Conservation (phyloP, 768 basidiomycete genomes). For the Holtermannia corniformis region DNA sequence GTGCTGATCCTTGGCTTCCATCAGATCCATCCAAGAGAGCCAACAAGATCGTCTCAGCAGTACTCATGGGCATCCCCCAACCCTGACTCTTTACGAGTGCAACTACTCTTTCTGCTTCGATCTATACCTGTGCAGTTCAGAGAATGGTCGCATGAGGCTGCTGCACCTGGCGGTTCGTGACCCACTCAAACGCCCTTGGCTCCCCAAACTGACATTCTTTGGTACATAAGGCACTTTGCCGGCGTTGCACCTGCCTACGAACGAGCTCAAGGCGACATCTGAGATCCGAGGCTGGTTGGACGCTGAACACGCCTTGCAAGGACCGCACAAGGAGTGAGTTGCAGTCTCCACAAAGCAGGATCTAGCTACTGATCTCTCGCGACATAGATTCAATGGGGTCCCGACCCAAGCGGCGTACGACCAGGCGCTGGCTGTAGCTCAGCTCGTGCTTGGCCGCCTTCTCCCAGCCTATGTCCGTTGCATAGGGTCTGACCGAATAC, state of each 20-base stretch:
- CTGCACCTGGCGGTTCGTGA: conserved; percentile 13
- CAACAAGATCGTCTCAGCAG: conserved; percentile 6
- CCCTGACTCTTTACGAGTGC: conserved; percentile 21
- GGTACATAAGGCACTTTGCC: conserved; percentile 18
- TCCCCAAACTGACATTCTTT: neutral
- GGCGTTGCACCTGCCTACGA: conserved; percentile 15
- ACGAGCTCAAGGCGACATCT: conserved; percentile 16
- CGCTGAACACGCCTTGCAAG: conserved; percentile 17
- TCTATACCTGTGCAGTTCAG: conserved; percentile 16
- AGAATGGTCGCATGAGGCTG: conserved; percentile 16
- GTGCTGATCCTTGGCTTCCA: neutral
- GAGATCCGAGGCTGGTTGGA: conserved; percentile 32
- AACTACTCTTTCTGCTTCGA: conserved; percentile 28
- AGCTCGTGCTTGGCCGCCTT: conserved; percentile 17
- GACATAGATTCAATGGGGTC: conserved; percentile 22
- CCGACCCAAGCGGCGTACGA: conserved; percentile 27
- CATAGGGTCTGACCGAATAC: neutral
- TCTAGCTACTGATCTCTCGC: no score
- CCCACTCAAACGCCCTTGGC: no score
- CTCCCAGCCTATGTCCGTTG: conserved; percentile 16
- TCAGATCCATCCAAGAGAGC: conserved; percentile 16
- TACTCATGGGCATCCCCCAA: conserved; percentile 23
- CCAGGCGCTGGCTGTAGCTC: conserved; percentile 21
- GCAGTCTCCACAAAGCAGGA: neutral
- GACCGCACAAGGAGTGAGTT: conserved; percentile 24